These are phyloP conservation scores for Paramarasmius palmivorus DNA, from an alignment of 1,284 basidiomycete genomes.

Conservation along the genomic window DNA sequence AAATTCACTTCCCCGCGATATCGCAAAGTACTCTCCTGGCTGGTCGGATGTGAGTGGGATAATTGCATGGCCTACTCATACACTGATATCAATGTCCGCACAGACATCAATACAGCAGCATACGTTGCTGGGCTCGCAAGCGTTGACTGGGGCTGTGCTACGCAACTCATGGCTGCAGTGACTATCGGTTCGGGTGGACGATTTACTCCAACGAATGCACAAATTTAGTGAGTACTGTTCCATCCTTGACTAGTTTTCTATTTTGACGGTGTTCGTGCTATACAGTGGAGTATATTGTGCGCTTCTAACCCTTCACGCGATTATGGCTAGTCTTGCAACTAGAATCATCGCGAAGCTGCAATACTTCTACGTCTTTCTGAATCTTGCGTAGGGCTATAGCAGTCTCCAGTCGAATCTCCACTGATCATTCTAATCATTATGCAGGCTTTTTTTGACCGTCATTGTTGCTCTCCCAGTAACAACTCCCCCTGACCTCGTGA, in stretches of 20 bases:
- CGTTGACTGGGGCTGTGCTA: constrained; percentile 13
- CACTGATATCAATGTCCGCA: background rate
- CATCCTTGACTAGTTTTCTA: background rate
- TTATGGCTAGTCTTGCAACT: constrained; percentile 37
- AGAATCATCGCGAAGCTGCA: constrained; percentile 58
- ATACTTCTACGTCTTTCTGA: constrained; percentile 67
- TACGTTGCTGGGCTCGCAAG: constrained; percentile 5
- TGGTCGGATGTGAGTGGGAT: constrained; percentile 21
- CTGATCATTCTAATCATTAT: background rate
- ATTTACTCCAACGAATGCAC: constrained; percentile 53
- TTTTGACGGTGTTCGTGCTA: constrained; percentile 1
- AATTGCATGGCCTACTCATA: too few species aligned
- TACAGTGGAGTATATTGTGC: constrained; percentile 59
- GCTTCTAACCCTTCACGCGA: constrained; percentile 55
- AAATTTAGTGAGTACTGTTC: constrained; percentile 52
- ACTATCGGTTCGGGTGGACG: constrained; percentile 54
- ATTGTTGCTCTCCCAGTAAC: constrained; percentile 76
- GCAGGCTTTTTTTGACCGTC: constrained; percentile 66
- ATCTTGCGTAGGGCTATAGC: constrained; percentile 53
- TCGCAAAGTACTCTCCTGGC: constrained; percentile 21
- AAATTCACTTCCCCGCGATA: constrained; percentile 19
- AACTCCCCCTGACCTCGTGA: constrained; percentile 66
- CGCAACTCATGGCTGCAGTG: constrained; percentile 44
- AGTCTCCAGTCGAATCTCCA: background rate
- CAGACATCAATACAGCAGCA: constrained; percentile 9